Evolutionary conservation across 495 filamentous ascomycete species (phyloP).

Genomic region (Aspergillus nidulans): DNA sequence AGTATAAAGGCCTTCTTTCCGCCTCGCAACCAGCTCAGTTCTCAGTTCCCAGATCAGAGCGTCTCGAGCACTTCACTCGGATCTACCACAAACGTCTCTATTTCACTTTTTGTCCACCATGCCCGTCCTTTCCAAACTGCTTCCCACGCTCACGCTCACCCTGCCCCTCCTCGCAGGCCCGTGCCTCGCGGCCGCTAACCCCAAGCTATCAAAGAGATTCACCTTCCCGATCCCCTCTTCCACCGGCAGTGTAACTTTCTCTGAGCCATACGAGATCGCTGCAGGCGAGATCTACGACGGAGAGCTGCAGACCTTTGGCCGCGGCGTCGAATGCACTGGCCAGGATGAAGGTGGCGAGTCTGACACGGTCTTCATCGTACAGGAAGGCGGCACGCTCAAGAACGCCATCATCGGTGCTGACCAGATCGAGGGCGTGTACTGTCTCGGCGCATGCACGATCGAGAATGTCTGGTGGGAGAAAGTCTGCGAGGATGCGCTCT

Average conservation of each 20-base stretch:
- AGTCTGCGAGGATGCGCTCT: no score
- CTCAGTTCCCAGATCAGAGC: no score
- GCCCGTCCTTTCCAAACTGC: no score
- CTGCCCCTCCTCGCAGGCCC: not conserved
- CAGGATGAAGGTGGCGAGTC: slow-evolving; percentile 44
- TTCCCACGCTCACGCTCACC: not conserved
- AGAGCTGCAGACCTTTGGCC: slow-evolving; percentile 41
- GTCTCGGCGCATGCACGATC: slow-evolving; percentile 39
- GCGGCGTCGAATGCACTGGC: slow-evolving; percentile 37
- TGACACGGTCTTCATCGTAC: slow-evolving; percentile 43
- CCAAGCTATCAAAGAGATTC: slow-evolving; percentile 10
- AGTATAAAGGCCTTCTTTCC: no score
- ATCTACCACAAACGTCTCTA: no score
- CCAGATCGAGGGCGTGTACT: slow-evolving; percentile 44
- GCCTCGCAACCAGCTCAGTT: no score
- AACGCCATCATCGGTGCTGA: no score
- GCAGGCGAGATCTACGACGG: slow-evolving; percentile 37
- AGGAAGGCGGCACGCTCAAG: slow-evolving; percentile 34
- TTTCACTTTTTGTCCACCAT: no score
- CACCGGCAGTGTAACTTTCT: slow-evolving; percentile 16
- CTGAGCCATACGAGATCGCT: slow-evolving; percentile 30
- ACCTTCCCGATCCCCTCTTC: slow-evolving; percentile 21
- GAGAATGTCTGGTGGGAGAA: no score
- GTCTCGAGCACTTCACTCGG: no score
- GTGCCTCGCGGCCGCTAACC: not conserved